phyloP scores from a whole-genome alignment of 371 early-diverging fungal genomes.

The Chytridium lagenaria region DNA sequence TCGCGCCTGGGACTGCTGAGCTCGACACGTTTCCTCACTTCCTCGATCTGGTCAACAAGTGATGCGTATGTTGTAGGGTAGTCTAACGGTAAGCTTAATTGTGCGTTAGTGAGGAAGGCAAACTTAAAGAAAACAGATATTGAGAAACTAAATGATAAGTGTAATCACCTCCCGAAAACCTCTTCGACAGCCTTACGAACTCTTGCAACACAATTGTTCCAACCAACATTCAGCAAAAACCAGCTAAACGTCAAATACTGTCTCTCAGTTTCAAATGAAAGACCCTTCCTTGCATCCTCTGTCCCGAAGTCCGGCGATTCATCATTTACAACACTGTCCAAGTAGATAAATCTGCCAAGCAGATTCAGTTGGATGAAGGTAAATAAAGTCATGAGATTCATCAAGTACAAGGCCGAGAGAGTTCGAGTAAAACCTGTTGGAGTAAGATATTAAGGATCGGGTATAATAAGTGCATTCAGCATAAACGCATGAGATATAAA shows the following conservation, averaged over 20 bases:
- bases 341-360: constrained; percentile 88
- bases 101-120: not conserved
- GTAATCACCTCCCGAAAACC: constrained; percentile 65
- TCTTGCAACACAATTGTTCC: constrained; percentile 71
- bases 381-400: constrained; percentile 79
- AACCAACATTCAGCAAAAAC: constrained; percentile 91
- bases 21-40: constrained; percentile 40
- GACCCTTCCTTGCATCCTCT: constrained; percentile 2
- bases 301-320: not conserved
- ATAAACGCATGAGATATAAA: not conserved
- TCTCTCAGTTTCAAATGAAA: constrained; percentile 68
- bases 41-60: constrained; percentile 9
- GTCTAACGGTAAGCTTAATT: constrained; percentile 55
- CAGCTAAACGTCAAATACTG: constrained; percentile 87
- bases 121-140: constrained; percentile 18
- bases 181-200: constrained; percentile 73
- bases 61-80: constrained; percentile 39
- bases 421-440: constrained; percentile 78
- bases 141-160: constrained; percentile 18
- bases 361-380: constrained; percentile 89
- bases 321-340: constrained; percentile 72
- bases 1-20: not conserved
- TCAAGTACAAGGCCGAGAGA: constrained; percentile 79
- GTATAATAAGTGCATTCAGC: not conserved
- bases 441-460: not conserved